Conservation (phyloP, 1,284 basidiomycete genomes). For the Moesziomyces globuligerus region DNA sequence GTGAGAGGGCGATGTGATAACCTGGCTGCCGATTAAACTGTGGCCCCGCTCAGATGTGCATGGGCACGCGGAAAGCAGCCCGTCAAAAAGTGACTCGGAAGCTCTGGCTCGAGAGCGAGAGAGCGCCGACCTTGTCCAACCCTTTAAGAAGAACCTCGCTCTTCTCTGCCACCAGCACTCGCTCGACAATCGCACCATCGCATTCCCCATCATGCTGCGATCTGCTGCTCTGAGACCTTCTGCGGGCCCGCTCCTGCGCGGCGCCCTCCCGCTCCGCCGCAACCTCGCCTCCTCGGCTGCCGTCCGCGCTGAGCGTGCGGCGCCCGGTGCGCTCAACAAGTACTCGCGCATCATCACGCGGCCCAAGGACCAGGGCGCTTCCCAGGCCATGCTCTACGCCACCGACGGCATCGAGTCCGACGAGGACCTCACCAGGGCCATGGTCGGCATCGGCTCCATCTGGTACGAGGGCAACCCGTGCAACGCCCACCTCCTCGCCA, state of each 20-base stretch:
- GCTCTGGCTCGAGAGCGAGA: not conserved
- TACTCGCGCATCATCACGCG: constrained; percentile 61
- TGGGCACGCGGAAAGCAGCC: not conserved
- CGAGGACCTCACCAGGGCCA: constrained; percentile 63
- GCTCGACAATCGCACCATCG: not conserved
- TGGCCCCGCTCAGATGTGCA: constrained; percentile 1
- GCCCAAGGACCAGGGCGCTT: constrained; percentile 67
- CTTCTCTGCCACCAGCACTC: constrained; percentile 5
- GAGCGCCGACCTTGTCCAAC: too few species aligned
- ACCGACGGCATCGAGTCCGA: constrained; percentile 62
- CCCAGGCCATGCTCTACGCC: constrained; percentile 67
- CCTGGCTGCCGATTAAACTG: constrained; percentile 12
- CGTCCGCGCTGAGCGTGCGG: constrained; percentile 36
- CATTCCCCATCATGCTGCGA: constrained; percentile 20
- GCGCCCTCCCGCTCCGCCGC: constrained; percentile 22
- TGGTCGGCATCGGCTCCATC: constrained; percentile 65
- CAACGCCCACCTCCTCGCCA: constrained; percentile 64
- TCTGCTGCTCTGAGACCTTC: constrained; percentile 21
- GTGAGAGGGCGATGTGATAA: constrained; percentile 7
- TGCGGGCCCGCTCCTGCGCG: constrained; percentile 23
- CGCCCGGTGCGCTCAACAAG: constrained; percentile 61
- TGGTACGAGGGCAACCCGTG: constrained; percentile 67
- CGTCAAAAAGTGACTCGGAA: constrained; percentile 26
- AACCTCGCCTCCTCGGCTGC: constrained; percentile 25
- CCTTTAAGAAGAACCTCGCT: too few species aligned